A percentile compares a stretch with the other conserved stretches of the same genome.
phyloP scores from a whole-genome alignment of 2,329 filamentous ascomycete species.

The Emergomyces pasteurianus region DNA sequence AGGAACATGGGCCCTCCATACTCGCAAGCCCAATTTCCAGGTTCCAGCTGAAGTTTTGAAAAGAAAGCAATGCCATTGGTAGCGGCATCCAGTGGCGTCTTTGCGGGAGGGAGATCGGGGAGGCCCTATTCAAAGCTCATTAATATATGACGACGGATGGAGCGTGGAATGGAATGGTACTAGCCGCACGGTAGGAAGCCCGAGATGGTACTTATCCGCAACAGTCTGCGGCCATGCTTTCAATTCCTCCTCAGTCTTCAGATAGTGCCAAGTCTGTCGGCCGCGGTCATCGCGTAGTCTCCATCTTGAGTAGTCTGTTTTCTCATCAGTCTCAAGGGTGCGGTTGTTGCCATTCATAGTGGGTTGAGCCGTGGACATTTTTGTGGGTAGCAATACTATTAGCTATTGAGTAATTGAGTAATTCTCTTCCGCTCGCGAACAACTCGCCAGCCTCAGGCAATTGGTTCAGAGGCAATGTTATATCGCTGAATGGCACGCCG shows the following conservation, averaged over 20 bases:
- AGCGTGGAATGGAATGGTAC: background rate
- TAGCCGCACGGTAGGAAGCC: conserved; percentile 57
- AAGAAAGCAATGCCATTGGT: conserved; percentile 80
- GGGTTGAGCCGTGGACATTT: conserved; percentile 13
- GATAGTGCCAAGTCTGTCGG: conserved; percentile 87
- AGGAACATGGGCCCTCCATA: conserved; percentile 98
- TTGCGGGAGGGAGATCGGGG: conserved; percentile 57
- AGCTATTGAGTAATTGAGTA: background rate
- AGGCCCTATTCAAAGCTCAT: conserved; percentile 46
- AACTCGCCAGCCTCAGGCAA: background rate
- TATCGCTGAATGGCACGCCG: background rate
- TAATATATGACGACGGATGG: background rate
- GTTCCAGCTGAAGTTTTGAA: conserved; percentile 73
- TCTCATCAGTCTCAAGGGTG: conserved; percentile 21
- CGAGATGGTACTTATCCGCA: conserved; percentile 84
- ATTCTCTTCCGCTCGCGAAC: background rate
- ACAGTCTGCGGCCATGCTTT: conserved; percentile 72
- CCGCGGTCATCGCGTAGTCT: conserved; percentile 71
- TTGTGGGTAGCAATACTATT: background rate
- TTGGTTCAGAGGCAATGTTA: background rate
- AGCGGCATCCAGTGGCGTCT: conserved; percentile 63
- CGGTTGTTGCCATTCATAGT: conserved; percentile 20
- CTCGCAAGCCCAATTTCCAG: conserved; percentile 93
- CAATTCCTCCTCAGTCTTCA: conserved; percentile 57
- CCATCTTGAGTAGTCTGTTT: conserved; percentile 76